Percentiles rank a stretch among this genome's conserved stretches.
Evolutionary conservation across 164 flowering plant genomes (phyloP).

Genomic region (Berberis thunbergii): DNA sequence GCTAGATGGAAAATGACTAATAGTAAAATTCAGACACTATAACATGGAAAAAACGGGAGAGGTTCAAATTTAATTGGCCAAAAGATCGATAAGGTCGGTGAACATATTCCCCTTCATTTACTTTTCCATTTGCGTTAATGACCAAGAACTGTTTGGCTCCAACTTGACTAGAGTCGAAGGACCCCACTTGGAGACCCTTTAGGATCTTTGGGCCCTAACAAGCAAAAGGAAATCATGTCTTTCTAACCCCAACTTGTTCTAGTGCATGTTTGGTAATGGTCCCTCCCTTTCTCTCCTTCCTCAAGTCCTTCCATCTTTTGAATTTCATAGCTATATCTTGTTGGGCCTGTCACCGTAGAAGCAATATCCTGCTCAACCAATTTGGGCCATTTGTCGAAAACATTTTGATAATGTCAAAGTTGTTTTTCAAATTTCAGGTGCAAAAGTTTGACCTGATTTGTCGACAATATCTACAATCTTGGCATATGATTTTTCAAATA

Average conservation of each 20-base stretch:
- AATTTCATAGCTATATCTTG: too few relatives aligned
- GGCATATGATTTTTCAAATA: too few relatives aligned
- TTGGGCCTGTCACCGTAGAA: too few relatives aligned
- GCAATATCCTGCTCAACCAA: too few relatives aligned
- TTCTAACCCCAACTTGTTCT: background rate
- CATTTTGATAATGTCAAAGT: too few relatives aligned
- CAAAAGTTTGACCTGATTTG: too few relatives aligned
- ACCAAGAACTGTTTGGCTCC: background rate
- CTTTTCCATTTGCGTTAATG: background rate
- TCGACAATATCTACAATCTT: too few relatives aligned
- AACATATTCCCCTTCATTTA: constrained; percentile 15
- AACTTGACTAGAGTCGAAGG: background rate
- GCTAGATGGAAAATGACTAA: background rate
- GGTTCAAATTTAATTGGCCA: constrained; percentile 11
- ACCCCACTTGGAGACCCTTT: background rate
- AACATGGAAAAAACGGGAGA: constrained; percentile 17
- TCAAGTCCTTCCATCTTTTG: background rate
- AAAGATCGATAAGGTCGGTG: constrained; percentile 36
- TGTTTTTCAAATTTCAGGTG: too few relatives aligned
- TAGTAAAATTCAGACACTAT: too few relatives aligned
- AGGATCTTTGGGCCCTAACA: background rate
- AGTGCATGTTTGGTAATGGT: background rate
- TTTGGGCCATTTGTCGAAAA: too few relatives aligned
- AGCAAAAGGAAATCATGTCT: background rate
- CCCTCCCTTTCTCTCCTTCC: background rate